A percentile compares a stretch with the other conserved stretches of the same genome.
Evolutionary conservation across 2,329 filamentous ascomycete genomes (phyloP).

Genomic region (Fusarium sp.): DNA sequence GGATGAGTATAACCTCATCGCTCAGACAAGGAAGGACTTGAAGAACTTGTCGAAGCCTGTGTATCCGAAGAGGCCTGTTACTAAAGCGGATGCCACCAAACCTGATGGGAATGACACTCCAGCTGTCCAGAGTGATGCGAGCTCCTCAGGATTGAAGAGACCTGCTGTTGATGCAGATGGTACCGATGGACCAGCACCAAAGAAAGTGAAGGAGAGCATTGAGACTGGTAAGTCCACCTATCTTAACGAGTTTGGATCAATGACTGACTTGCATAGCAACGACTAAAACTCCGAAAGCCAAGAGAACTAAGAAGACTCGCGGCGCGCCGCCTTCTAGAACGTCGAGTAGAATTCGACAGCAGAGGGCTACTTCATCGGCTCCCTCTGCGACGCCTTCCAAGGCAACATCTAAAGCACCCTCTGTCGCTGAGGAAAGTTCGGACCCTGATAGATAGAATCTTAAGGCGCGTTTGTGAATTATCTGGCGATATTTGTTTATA

Average conservation of each 20-base stretch:
- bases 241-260: accelerated
- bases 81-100: slow-evolving; percentile 18
- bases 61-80: neutral
- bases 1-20: neutral
- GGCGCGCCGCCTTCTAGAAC: slow-evolving; percentile 13
- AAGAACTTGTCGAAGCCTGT: neutral
- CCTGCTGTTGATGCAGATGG: neutral
- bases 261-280: neutral
- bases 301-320: neutral
- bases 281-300: slow-evolving; percentile 6
- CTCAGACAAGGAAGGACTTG: too few relatives aligned
- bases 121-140: slow-evolving; percentile 14
- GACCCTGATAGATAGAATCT: neutral
- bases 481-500: neutral
- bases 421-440: neutral
- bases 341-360: slow-evolving; percentile 23
- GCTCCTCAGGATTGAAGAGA: neutral
- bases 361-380: neutral
- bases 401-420: neutral
- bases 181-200: slow-evolving; percentile 14
- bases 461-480: neutral
- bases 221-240: slow-evolving; percentile 1
- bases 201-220: slow-evolving; percentile 29
- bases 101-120: slow-evolving; percentile 33
- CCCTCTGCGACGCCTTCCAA: neutral